Percentiles rank a stretch among this genome's conserved stretches.
These are phyloP conservation scores for Acorus gramineus DNA, from an alignment of 106 monocot genomes.

Conservation along the genomic window DNA sequence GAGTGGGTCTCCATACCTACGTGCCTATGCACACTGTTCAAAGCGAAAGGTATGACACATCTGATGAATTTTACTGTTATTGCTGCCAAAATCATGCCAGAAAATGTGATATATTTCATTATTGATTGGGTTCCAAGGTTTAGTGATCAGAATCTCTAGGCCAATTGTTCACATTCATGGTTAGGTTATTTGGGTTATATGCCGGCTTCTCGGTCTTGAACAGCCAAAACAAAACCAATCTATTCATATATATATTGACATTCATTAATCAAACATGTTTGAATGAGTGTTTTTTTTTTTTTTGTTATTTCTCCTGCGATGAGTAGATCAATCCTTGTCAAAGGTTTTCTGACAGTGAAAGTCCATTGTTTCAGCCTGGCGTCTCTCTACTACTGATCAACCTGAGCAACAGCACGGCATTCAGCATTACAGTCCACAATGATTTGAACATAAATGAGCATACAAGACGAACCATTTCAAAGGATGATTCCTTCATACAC, in stretches of 20 bases:
- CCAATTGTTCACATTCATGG: too few species aligned
- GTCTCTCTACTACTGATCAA: constrained; percentile 29
- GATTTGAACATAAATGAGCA: constrained; percentile 4
- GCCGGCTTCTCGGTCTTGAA: too few species aligned
- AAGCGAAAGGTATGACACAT: constrained; percentile 33
- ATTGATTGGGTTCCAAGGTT: background rate
- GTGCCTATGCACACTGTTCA: constrained; percentile 75
- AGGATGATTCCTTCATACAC: constrained; percentile 21
- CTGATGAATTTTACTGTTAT: background rate
- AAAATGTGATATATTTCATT: background rate
- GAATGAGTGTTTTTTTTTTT: too few species aligned
- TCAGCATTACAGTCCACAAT: constrained; percentile 5
- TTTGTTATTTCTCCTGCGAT: background rate
- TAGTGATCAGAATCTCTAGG: background rate
- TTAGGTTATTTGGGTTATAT: too few species aligned
- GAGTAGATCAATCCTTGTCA: background rate
- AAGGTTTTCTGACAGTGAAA: background rate
- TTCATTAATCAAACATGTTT: too few species aligned
- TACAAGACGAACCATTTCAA: background rate
- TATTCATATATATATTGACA: too few species aligned
- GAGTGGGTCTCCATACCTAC: constrained; percentile 53
- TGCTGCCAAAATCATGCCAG: background rate
- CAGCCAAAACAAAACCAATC: too few species aligned
- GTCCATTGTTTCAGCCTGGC: constrained; percentile 10
- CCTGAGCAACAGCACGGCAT: constrained; percentile 18